These are phyloP conservation scores for Plasmodium coatneyi DNA, from an alignment of 169 alveolate species.

Conservation along the genomic window DNA sequence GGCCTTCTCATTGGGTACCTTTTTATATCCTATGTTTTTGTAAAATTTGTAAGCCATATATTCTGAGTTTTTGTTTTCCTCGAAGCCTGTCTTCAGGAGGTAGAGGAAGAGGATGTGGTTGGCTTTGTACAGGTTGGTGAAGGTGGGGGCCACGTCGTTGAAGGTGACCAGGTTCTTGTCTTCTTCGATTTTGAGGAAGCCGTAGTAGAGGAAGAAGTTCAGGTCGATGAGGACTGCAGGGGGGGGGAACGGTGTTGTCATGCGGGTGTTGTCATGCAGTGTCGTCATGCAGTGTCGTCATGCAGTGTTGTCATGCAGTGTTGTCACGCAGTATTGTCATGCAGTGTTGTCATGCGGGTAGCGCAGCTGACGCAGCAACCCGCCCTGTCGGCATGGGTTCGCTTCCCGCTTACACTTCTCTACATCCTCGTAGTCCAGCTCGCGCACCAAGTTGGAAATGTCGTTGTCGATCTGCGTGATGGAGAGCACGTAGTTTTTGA, in stretches of 20 bases:
- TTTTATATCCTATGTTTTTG: background rate
- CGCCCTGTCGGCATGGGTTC: no score
- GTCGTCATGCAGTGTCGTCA: no score
- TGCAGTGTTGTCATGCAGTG: no score
- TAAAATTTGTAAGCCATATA: background rate
- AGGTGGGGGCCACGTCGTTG: conserved; percentile 16
- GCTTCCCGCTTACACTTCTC: conserved; percentile 60
- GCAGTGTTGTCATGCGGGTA: no score
- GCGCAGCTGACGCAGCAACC: no score
- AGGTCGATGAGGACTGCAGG: conserved; percentile 12
- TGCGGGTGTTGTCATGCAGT: background rate
- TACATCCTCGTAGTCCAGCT: conserved; percentile 27
- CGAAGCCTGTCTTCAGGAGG: conserved; percentile 18
- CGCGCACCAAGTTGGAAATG: conserved; percentile 3
- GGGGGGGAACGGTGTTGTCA: background rate
- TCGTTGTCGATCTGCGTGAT: conserved; percentile 17
- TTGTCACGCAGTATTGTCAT: no score
- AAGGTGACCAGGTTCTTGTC: conserved; percentile 12
- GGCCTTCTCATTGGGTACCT: background rate
- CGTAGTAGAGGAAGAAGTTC: conserved; percentile 36
- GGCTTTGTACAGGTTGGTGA: conserved; percentile 34
- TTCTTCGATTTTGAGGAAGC: conserved; percentile 22
- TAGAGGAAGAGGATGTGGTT: conserved; percentile 32
- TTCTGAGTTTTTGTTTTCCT: background rate
- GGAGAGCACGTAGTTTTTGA: conserved; percentile 2